Evolutionary conservation across 768 basidiomycete genomes (phyloP), one percentile per base, ranked within the genome.

Genomic region (Hirschioporus abietinus): DNA sequence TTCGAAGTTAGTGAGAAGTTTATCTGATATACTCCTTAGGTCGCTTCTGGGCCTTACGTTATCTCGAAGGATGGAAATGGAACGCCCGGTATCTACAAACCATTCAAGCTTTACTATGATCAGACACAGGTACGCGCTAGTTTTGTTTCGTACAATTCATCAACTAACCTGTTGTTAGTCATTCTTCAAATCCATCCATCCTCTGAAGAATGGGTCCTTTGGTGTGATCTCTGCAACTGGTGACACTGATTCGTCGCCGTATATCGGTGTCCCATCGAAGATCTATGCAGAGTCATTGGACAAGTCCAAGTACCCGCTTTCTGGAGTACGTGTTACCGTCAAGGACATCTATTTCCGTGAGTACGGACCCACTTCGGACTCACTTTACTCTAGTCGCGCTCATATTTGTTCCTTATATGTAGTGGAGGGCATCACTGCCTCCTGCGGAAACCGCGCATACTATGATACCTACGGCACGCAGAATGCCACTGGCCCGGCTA

Each of bases 231-330:
- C 42, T 20, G 42, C 15, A 15, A 52, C 42, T 12, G 42, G 42
- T 20, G 42, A 52, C 42, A 52, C 42, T 52, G 42, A 52, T 52
- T 52, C 42, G 20, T 52, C 42, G 12, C 42, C 42, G 77, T 71
- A 79, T 67, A 80, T 87, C 36, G 82, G 82, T 18, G 79, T 86
- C 1, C 84, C 85, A 0, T 84, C 84, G 0, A 79, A 83, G 4
- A 70, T 85, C 1, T 78, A 80, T 65, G 76, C 76, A 66, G 72
- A 76, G 62, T 52, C 42, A 5, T 20, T 52, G 12, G 42, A 52
- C 42, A 52, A 52, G 42, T 15, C 42, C 1, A 52, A 52, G 42
- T 52, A 52, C 42, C 78, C 72, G 6, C 77, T 86, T 64, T 75
- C 80, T 1, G 84, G 85, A 58, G 73, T 74, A 20, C 83, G 84